phyloP scores from a whole-genome alignment of 2,329 filamentous ascomycete genomes.

The Trichothecium roseum region DNA sequence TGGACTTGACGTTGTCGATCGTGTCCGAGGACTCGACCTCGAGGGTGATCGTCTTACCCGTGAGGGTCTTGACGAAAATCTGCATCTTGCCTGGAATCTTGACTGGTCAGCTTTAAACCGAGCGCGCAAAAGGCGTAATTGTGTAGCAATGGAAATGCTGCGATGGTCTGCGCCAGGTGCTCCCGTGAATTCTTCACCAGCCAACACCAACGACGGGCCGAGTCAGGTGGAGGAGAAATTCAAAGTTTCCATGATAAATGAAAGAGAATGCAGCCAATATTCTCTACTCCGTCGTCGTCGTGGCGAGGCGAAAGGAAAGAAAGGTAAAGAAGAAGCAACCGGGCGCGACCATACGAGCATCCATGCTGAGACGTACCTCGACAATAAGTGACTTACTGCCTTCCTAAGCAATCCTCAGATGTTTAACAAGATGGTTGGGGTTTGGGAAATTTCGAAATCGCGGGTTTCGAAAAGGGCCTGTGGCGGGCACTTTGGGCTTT shows the following conservation, averaged over 20 bases:
- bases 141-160: too few relatives aligned
- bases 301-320: constrained; percentile 12
- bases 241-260: too few relatives aligned
- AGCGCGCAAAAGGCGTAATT: too few relatives aligned
- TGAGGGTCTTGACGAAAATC: constrained; percentile 78
- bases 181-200: too few relatives aligned
- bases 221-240: too few relatives aligned
- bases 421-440: constrained; percentile 24
- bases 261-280: too few relatives aligned
- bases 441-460: constrained; percentile 1
- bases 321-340: neutral
- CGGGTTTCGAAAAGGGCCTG: too few relatives aligned
- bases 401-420: constrained; percentile 54
- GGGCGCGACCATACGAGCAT: constrained; percentile 1
- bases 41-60: constrained; percentile 99
- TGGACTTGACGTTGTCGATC: constrained; percentile 99
- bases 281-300: constrained; percentile 10
- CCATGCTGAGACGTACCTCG: constrained; percentile 51
- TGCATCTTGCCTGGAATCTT: constrained; percentile 54
- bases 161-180: too few relatives aligned
- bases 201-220: too few relatives aligned
- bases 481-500: too few relatives aligned
- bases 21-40: constrained; percentile 99
- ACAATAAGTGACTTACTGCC: constrained; percentile 45
- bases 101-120: too few relatives aligned